Evolutionary conservation across 2,329 filamentous ascomycete genomes (phyloP), one percentile per base, ranked within the genome.

Genomic region (Fusarium burgessii): DNA sequence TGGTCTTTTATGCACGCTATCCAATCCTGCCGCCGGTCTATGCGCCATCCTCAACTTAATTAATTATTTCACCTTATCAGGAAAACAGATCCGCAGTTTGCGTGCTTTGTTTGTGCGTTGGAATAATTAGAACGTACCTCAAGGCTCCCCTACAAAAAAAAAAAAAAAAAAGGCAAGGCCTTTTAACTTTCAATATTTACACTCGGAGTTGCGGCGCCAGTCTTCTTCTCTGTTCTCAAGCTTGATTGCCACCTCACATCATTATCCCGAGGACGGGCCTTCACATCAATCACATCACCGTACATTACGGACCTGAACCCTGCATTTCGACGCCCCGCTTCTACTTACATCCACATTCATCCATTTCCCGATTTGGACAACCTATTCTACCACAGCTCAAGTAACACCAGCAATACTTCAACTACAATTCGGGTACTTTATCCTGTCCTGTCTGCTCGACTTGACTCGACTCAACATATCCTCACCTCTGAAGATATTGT

Each of bases 231-330:
- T 62, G 13, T 41, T 15, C 46, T 25, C 23, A n/a, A 54, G 29
- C 36, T 41, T 60, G 36, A 20, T 49, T 35, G 55, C 38, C 54
- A 61, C 55, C 63, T 70, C 68, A 57, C 59, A 64, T 71, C 65
- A 61, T 23, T 23, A 23, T 69, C 64, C 40, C 47, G 51, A 67
- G 57, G 52, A 52, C 55, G 49, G 54, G 40, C 29, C 50, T 41
- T 47, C 25, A 47, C 20, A 71, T 58, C 45, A 10, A 71, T 70
- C 58, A 60, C 68, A 71, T 69, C 65, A 64, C 65, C 43, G 43
- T 69, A 65, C 66, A 59, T 71, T 51, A 68, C 58, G 63, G 58
- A 61, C 50, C 68, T 72, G 68, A 71, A 69, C 68, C 68, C 68
- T 71, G 68, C 68, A 69, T 72, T 54, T 64, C 40, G 43, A 35